Percentiles rank a stretch among this genome's conserved stretches.
These are phyloP conservation scores for Fusarium sambucinum DNA, from an alignment of 2,329 filamentous ascomycete genomes.

Conservation along the genomic window DNA sequence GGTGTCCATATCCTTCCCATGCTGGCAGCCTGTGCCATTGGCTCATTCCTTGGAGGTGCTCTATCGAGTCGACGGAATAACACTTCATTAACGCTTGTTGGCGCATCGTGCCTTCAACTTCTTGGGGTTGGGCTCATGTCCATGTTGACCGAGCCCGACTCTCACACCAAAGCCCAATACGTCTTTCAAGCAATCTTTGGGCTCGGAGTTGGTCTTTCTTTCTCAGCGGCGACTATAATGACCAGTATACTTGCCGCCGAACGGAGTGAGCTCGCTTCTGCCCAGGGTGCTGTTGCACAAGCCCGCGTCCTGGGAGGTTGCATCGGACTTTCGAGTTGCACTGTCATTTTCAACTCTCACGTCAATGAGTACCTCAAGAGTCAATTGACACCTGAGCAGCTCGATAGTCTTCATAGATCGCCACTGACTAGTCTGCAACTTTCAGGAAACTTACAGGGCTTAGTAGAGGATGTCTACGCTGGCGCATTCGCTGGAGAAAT, in stretches of 20 bases:
- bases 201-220: conserved; percentile 69
- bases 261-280: conserved; percentile 65
- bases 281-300: conserved; percentile 71
- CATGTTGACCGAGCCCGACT: conserved; percentile 52
- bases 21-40: conserved; percentile 67
- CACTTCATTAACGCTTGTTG: conserved; percentile 64
- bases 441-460: conserved; percentile 49
- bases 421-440: conserved; percentile 56
- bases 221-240: conserved; percentile 69
- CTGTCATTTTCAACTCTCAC: conserved; percentile 67
- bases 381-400: conserved; percentile 53
- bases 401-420: conserved; percentile 60
- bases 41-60: conserved; percentile 66
- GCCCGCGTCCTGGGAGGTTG: conserved; percentile 70
- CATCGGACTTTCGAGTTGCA: conserved; percentile 69
- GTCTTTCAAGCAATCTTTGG: conserved; percentile 69
- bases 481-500: conserved; percentile 61
- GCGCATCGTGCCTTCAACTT: conserved; percentile 64
- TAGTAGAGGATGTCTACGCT: conserved; percentile 59
- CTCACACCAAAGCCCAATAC: conserved; percentile 59
- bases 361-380: conserved; percentile 55
- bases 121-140: conserved; percentile 65
- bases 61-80: conserved; percentile 67
- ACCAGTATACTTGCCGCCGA: conserved; percentile 65
- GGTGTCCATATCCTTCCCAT: conserved; percentile 70